phyloP scores from a whole-genome alignment of 768 basidiomycete species.

The Lactarius deliciosus region DNA sequence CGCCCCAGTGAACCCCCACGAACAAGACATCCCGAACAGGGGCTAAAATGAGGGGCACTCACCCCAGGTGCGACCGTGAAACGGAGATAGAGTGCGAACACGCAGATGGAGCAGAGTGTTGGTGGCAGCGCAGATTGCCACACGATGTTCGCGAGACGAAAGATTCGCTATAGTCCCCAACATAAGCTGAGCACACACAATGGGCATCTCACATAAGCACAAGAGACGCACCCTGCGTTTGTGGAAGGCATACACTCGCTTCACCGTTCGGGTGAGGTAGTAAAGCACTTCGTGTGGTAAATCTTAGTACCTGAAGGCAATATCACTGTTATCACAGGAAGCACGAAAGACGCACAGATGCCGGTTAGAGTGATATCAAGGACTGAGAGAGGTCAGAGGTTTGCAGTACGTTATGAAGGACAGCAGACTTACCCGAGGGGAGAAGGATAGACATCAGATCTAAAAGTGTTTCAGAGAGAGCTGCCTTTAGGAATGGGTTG shows the following conservation, averaged over 20 bases:
- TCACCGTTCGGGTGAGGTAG: constrained; percentile 1
- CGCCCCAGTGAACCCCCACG: neutral
- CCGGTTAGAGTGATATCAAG: neutral
- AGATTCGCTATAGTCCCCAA: neutral
- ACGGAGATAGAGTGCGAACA: constrained; percentile 1
- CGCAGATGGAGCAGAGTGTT: constrained; percentile 10
- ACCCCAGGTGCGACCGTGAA: neutral
- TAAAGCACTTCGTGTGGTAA: neutral
- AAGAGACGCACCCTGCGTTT: constrained; percentile 15
- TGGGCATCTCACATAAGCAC: neutral
- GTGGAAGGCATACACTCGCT: neutral
- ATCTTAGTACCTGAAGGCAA: neutral
- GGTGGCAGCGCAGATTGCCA: constrained; percentile 22
- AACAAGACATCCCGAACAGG: neutral
- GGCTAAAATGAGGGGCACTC: neutral
- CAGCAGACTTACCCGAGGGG: neutral
- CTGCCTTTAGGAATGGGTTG: neutral
- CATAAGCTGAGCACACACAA: neutral
- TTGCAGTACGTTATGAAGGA: neutral
- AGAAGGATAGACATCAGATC: neutral
- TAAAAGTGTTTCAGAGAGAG: neutral
- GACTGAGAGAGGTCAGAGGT: neutral
- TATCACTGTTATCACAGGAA: too few relatives aligned
- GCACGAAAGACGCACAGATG: neutral
- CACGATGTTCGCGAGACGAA: constrained; percentile 5